A percentile compares a stretch with the other conserved stretches of the same genome.
Evolutionary conservation across 2,329 filamentous ascomycete species (phyloP).

Genomic region (Aspergillus latus): DNA sequence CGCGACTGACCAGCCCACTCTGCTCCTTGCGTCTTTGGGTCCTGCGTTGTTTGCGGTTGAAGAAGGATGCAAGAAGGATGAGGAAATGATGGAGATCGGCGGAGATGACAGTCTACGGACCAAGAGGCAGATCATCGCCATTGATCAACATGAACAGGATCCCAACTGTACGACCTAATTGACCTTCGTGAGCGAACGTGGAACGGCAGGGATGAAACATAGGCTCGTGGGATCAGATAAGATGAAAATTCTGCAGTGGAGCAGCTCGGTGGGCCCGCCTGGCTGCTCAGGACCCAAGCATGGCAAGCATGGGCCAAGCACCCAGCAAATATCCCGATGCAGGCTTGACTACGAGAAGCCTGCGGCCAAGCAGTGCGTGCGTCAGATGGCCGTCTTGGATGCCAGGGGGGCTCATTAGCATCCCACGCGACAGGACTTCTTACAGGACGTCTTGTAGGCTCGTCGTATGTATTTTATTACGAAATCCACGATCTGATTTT

Average conservation of each 20-base stretch:
- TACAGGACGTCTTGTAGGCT: too few species aligned
- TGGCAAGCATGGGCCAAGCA: slow-evolving; percentile 5
- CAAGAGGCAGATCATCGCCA: background rate
- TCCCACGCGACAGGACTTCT: too few species aligned
- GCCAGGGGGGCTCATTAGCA: background rate
- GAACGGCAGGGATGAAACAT: background rate
- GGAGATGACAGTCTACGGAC: too few species aligned
- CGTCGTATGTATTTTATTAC: too few species aligned
- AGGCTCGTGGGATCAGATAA: background rate
- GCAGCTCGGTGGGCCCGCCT: background rate
- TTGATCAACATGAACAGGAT: background rate
- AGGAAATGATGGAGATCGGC: too few species aligned
- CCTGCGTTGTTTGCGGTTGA: too few species aligned
- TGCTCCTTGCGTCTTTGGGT: too few species aligned
- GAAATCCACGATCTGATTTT: too few species aligned
- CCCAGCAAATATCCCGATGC: background rate
- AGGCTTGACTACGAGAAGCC: background rate
- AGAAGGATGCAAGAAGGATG: background rate
- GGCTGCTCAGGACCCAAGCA: too few species aligned
- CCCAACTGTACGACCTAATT: too few species aligned
- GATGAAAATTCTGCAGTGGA: background rate
- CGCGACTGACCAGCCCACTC: too few species aligned
- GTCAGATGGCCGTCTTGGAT: background rate
- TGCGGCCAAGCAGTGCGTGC: background rate
- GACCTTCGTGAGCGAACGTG: too few species aligned